These are phyloP conservation scores for Croton laevigatus DNA, from an alignment of 441 rosid genomes.

Conservation along the genomic window DNA sequence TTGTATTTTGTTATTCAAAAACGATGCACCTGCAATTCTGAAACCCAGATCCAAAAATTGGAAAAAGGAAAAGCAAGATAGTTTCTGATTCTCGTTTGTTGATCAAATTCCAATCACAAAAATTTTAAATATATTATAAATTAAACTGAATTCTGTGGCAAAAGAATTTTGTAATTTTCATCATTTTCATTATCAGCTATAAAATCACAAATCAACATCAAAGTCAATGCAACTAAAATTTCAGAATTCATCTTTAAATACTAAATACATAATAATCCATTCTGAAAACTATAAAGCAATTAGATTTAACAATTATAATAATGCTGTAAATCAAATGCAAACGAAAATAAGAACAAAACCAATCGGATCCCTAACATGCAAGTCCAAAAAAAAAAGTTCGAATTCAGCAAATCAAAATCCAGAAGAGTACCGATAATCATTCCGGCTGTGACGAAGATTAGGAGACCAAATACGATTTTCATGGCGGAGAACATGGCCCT, in stretches of 20 bases:
- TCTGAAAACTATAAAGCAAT: not conserved
- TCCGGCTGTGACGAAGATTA: constrained; percentile 85
- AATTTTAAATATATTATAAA: too few relatives aligned
- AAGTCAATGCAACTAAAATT: not conserved
- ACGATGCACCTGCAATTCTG: constrained; percentile 69
- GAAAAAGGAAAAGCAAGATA: too few relatives aligned
- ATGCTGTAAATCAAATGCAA: not conserved
- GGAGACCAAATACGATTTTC: constrained; percentile 73
- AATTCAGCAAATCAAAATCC: not conserved
- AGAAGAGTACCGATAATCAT: constrained; percentile 70
- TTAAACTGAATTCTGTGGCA: too few relatives aligned
- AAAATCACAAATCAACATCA: not conserved
- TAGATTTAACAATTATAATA: not conserved
- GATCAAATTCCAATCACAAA: too few relatives aligned
- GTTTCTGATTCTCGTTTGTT: not conserved
- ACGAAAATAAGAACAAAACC: not conserved
- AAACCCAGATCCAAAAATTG: constrained; percentile 6
- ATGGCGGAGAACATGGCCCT: constrained; percentile 56
- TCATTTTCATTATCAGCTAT: not conserved
- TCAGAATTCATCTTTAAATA: not conserved
- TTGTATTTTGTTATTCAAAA: too few relatives aligned
- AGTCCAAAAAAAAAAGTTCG: too few relatives aligned
- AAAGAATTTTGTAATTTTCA: too few relatives aligned
- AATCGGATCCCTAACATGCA: not conserved
- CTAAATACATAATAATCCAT: not conserved